phyloP scores from a whole-genome alignment of 306 rosid species.

The Abrus pulchellus region DNA sequence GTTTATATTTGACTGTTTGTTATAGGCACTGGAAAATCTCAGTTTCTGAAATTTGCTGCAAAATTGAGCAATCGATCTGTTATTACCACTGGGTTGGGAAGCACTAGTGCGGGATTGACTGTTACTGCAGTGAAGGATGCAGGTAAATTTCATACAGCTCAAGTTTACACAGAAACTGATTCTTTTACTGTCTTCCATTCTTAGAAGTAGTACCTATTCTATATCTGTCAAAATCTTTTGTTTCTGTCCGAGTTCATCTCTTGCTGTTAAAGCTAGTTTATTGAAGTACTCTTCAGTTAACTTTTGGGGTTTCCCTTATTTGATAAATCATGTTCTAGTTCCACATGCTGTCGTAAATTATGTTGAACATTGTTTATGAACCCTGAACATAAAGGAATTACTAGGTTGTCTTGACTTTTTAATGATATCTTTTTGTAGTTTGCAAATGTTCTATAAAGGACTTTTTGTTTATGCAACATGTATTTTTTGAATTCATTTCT shows the following conservation, averaged over 20 bases:
- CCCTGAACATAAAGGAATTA: slow-evolving; percentile 31
- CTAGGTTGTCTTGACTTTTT: slow-evolving; percentile 4
- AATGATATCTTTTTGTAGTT: neutral
- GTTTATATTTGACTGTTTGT: slow-evolving; percentile 5
- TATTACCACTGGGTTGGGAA: slow-evolving; percentile 96
- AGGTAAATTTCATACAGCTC: slow-evolving; percentile 54
- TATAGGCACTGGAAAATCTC: slow-evolving; percentile 95
- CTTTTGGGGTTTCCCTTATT: slow-evolving; percentile 21
- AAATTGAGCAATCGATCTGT: slow-evolving; percentile 95
- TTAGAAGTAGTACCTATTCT: neutral
- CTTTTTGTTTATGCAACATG: slow-evolving; percentile 5
- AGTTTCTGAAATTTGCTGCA: slow-evolving; percentile 92
- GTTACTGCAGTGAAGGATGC: slow-evolving; percentile 98
- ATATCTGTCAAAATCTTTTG: slow-evolving; percentile 27
- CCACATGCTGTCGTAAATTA: slow-evolving; percentile 2
- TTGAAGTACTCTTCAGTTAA: slow-evolving; percentile 20
- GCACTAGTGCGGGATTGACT: slow-evolving; percentile 97
- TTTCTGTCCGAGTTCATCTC: slow-evolving; percentile 36
- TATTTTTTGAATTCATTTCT: neutral
- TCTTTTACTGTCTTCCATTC: slow-evolving; percentile 25
- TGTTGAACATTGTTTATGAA: slow-evolving; percentile 28
- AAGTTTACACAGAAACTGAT: slow-evolving; percentile 20
- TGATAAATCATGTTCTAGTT: slow-evolving; percentile 17
- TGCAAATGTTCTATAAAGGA: neutral
- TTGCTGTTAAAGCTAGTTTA: slow-evolving; percentile 12